Conservation (phyloP, 257 asterid species). For the Pogostemon cablin region DNA sequence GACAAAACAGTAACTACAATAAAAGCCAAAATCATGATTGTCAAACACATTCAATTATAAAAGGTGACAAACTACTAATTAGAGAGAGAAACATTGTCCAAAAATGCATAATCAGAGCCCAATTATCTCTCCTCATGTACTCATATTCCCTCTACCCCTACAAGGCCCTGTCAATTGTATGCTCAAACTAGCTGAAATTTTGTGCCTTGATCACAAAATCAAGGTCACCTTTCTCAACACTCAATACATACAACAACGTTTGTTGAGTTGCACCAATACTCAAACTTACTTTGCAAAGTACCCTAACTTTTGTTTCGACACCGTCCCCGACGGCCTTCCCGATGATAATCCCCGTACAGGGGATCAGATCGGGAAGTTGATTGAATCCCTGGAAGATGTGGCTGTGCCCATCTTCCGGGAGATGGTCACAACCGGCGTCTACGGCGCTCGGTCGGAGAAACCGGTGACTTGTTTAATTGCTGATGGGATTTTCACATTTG, state of each 20-base stretch:
- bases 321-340: conserved; percentile 60
- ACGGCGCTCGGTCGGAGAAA: conserved; percentile 21
- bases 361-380: conserved; percentile 33
- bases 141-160: conserved; percentile 62
- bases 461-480: conserved; percentile 46
- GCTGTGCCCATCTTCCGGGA: conserved; percentile 41
- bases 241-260: conserved; percentile 51
- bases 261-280: conserved; percentile 23
- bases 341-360: conserved; percentile 47
- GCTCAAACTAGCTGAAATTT: conserved; percentile 64
- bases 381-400: conserved; percentile 41
- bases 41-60: no score
- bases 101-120: not conserved
- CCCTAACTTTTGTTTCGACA: conserved; percentile 38
- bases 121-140: conserved; percentile 45
- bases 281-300: conserved; percentile 36
- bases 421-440: conserved; percentile 34
- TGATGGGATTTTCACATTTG: conserved; percentile 60
- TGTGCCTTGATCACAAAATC: conserved; percentile 38
- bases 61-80: no score
- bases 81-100: not conserved
- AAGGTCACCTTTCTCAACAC: conserved; percentile 68
- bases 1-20: no score
- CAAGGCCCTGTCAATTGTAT: conserved; percentile 67
- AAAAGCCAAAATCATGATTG: no score